Percentiles rank a stretch among this genome's conserved stretches.
These are phyloP conservation scores for Ustilago loliicola DNA, from an alignment of 1,284 basidiomycete genomes.

Conservation along the genomic window DNA sequence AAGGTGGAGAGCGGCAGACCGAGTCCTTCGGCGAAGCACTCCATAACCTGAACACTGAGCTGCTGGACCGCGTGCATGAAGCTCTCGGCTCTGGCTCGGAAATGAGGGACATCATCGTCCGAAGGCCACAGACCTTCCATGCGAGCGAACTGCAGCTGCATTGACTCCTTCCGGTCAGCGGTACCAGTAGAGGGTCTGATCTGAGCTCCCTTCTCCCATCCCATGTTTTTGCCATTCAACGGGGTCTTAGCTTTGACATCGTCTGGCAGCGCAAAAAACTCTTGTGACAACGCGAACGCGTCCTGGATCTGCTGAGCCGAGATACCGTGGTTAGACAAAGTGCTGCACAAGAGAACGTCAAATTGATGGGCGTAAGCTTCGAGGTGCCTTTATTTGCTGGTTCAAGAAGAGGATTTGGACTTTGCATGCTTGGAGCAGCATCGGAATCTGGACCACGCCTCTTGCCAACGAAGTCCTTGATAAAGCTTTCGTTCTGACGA, in stretches of 20 bases:
- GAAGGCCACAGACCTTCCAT: slow-evolving; percentile 75
- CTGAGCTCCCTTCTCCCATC: slow-evolving; percentile 70
- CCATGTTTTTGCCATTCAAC: slow-evolving; percentile 73
- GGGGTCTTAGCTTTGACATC: slow-evolving; percentile 76
- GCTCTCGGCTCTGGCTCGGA: slow-evolving; percentile 74
- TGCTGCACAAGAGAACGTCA: slow-evolving; percentile 17
- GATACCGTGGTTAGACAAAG: slow-evolving; percentile 72
- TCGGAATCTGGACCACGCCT: slow-evolving; percentile 71
- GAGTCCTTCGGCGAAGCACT: slow-evolving; percentile 72
- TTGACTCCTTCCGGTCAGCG: slow-evolving; percentile 72
- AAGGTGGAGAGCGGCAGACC: slow-evolving; percentile 73
- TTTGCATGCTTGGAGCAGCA: slow-evolving; percentile 75
- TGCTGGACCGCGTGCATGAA: slow-evolving; percentile 74
- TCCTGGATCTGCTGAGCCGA: slow-evolving; percentile 72
- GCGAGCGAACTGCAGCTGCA: slow-evolving; percentile 72
- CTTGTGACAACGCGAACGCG: slow-evolving; percentile 75
- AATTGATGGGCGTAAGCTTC: neutral
- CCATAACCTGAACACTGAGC: slow-evolving; percentile 74
- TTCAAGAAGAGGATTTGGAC: slow-evolving; percentile 50
- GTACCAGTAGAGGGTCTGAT: slow-evolving; percentile 72
- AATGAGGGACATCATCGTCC: slow-evolving; percentile 75
- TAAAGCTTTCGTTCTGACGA: slow-evolving; percentile 86
- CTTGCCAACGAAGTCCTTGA: slow-evolving; percentile 83
- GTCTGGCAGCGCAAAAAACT: slow-evolving; percentile 74
- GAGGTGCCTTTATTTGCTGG: slow-evolving; percentile 52